Evolutionary conservation across 2,329 filamentous ascomycete genomes (phyloP), one percentile per base, ranked within the genome.

Genomic region (Penicillium capsulatum): DNA sequence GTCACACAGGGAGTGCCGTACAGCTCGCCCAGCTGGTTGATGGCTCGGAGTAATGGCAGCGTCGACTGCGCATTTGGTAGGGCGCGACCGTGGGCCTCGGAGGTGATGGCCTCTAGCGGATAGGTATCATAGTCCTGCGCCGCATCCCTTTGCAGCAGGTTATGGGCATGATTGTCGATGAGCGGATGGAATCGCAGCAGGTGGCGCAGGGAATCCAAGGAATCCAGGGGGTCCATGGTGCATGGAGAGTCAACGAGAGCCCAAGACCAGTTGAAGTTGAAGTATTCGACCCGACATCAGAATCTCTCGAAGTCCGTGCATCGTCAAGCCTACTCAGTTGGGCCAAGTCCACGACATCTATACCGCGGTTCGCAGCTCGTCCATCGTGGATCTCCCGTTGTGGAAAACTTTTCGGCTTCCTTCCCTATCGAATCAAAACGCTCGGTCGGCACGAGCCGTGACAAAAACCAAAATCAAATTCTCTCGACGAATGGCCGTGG

Each of bases 71-170:
- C 76, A 40, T 83, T 77, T 29, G 76, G 61, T 17, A 91, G 68
- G 9, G 86, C 84, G 40, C 77, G 69, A 6, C 82, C 85, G 41
- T 77, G 69, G 1, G 86, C 87, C 67, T 92, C 86, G 5, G 83
- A 84, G 1, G 80, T 79, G 47, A 89, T 81, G 31, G 79, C 75
- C 33, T 80, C 72, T 14, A 81, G 71, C 6, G 76, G 71, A 40
- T 69, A 66, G 34, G 44, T 53, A 20, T 49, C 44, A 42, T 65
- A 60, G 42, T 67, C 48, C 24, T 42, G 43, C 17, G 61, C 66
- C 5, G 54, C 50, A 10, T 63, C 51, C 15, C 52, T 47, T 4
- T 50, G 57, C 17, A 72, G 53, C 11, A 73, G 45, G 44, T 71
- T 71, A 45, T 72, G 69, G 8, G 68, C 69, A 57, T 73, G 70